These are phyloP conservation scores for Craterostigma plantagineum DNA, from an alignment of 257 asterid species.

Conservation along the genomic window DNA sequence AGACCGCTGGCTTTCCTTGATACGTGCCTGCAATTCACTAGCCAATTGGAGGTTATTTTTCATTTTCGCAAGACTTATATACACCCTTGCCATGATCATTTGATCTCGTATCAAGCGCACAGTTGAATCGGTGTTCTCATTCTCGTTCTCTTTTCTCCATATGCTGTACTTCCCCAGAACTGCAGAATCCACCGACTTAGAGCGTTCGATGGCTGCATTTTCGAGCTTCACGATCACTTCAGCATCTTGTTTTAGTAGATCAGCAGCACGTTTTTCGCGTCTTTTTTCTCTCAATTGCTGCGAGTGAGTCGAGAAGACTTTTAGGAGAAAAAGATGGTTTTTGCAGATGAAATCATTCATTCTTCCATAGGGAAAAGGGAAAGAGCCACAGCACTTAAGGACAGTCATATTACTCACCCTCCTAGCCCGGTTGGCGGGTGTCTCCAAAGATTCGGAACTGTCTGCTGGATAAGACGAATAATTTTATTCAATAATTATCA, in stretches of 20 bases:
- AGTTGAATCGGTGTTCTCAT: constrained; percentile 73
- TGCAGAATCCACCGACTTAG: constrained; percentile 92
- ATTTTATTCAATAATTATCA: constrained; percentile 7
- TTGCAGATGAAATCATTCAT: no score
- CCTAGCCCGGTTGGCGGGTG: constrained; percentile 43
- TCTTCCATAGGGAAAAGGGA: constrained; percentile 4
- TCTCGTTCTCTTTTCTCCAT: constrained; percentile 86
- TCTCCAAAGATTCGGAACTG: constrained; percentile 29
- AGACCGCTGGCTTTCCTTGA: constrained; percentile 90
- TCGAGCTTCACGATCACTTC: constrained; percentile 76
- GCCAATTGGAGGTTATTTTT: constrained; percentile 53
- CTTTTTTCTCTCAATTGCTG: constrained; percentile 79
- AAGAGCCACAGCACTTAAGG: constrained; percentile 2
- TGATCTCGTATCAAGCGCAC: constrained; percentile 88
- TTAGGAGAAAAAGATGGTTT: constrained; percentile 10
- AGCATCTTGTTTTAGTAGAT: constrained; percentile 64
- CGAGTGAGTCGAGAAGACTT: constrained; percentile 13
- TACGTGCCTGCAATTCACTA: constrained; percentile 52
- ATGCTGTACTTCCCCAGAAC: constrained; percentile 81
- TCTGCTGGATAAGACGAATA: constrained; percentile 27
- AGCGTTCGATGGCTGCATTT: constrained; percentile 79
- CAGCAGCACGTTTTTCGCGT: constrained; percentile 76
- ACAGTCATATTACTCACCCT: constrained; percentile 39
- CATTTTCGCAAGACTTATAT: constrained; percentile 63
- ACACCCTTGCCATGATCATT: constrained; percentile 91